Base-by-base conservation (phyloP, 768 basidiomycete genomes). In the Dioszegia crocea region DNA sequence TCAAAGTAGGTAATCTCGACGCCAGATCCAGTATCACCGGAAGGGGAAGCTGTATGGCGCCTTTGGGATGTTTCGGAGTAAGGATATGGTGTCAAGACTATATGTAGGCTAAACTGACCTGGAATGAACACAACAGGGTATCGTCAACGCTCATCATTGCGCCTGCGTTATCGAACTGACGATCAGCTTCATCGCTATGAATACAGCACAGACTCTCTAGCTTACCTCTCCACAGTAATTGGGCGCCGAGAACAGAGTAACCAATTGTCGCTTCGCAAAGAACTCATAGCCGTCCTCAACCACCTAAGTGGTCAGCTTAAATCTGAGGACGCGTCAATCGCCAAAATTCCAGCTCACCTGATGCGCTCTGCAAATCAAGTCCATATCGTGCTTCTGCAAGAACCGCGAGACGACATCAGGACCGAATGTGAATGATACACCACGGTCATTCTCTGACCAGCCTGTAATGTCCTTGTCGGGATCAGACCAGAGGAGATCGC, bases 111-210 rank as follows among this genome's bases (percentile, higher is more conserved):
- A n/a, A n/a, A 65, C 82, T 60, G 64, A 93, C 91, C 80, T 97
- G 94, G 90, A 98, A 97, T 8, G 93, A 97, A 80, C 94, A 97
- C 64, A 98, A 78, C 65, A 98, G 78, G 9, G 94, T 96, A 79
- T 97, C 94, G 71, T 97, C 94, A 41, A 99, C 94, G 71, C 89
- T 92, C 94, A 98, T 99, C 94, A 99, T 99, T 31, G 94, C 94
- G 36, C 94, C 94, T 3, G 94, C 93, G 77, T 99, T 99, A 78
- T 99, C 94, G 72, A 99, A 99, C 80, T 98, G 89, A 29, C 33
- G 11, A 44, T 64, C 55, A 63, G 55, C 46, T 40, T 11, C 19
- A 23, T 23, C 19, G 0, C 12, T 33, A 14, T 16, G 44, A 14
- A 6, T 26, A 16, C 27, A 38, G 8, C 2, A 44, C 24, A 5